Base-by-base conservation (phyloP, 164 flowering plant species). In the Berberis thunbergii region DNA sequence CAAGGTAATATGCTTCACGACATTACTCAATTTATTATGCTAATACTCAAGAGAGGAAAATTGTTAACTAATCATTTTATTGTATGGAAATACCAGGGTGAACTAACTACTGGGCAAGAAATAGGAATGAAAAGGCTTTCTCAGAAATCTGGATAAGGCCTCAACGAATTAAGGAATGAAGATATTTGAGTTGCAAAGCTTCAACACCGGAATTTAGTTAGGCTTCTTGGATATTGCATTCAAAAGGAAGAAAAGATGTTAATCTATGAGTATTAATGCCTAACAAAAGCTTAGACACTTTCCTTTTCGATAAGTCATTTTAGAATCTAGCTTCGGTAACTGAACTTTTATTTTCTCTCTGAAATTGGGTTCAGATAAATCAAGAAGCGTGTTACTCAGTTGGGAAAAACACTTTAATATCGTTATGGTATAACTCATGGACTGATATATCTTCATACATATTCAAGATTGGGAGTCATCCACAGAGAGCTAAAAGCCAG, bases 401-500 rank as follows among this genome's bases (percentile, higher is more conserved):
- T 79, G 79, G 82, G 3, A 49, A 0, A 65, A 57, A 43, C 68
- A 78, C 6, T 69, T 71, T 57, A 6, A 69, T 8, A 76, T 79
- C 4, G 70, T 74, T 1, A 10, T 46, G 7, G 64, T 43, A 55
- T 67, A 40, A 65, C 70, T 45, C 54, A 49, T 41, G 70, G 70
- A 12, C 64, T 67, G 6, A 60, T 67, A 11, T 67, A 67, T 54
- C 70, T 67, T 54, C 70, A 67, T 56, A 43, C 13, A 70, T 77
- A 76, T 66, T 79, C 82, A 1, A 71, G 76, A 64, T 43, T 77
- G 4, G 57, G 76, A 61, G 66, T 77, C 6, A 67, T 77, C 9
- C 80, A 77, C 11, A 57, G 80, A 38, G 80, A 77, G 67, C 74
- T 77, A n/a, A 77, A 77, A 64, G 74, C 74, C 7, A 74, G 77